phyloP scores from a whole-genome alignment of 306 rosid genomes.

The Cicer arietinum region DNA sequence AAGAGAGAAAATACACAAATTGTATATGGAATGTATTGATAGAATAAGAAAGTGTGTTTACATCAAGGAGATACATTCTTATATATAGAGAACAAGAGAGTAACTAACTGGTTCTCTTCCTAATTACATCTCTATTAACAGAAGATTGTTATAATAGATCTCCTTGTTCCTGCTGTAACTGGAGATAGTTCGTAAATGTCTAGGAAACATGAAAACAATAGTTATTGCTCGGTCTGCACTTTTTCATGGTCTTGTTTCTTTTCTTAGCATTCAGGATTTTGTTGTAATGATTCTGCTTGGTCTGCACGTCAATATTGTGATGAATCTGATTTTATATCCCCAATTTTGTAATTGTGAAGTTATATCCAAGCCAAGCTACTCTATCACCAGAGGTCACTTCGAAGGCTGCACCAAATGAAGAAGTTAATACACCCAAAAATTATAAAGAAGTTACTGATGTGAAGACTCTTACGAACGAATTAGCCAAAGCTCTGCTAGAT shows the following conservation, averaged over 20 bases:
- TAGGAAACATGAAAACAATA: constrained; percentile 33
- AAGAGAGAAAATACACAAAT: neutral
- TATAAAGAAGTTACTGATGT: constrained; percentile 51
- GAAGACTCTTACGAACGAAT: constrained; percentile 59
- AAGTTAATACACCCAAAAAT: constrained; percentile 38
- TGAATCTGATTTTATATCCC: constrained; percentile 34
- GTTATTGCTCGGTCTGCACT: constrained; percentile 24
- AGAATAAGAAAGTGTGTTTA: neutral
- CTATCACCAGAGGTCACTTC: constrained; percentile 74
- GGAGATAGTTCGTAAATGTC: constrained; percentile 20
- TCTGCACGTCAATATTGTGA: neutral
- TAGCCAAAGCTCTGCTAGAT: constrained; percentile 67
- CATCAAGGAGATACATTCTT: neutral
- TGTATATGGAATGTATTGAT: neutral
- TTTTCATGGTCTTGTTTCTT: constrained; percentile 12
- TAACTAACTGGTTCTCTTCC: neutral
- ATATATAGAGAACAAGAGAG: neutral
- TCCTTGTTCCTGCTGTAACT: neutral
- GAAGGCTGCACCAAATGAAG: constrained; percentile 56
- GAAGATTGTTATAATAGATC: neutral
- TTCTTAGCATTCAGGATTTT: constrained; percentile 17
- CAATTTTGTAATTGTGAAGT: constrained; percentile 52
- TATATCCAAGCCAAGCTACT: constrained; percentile 54
- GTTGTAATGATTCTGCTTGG: neutral
- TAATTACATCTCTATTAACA: neutral